Conservation (phyloP, 2,329 filamentous ascomycete species). For the Xylaria digitata region DNA sequence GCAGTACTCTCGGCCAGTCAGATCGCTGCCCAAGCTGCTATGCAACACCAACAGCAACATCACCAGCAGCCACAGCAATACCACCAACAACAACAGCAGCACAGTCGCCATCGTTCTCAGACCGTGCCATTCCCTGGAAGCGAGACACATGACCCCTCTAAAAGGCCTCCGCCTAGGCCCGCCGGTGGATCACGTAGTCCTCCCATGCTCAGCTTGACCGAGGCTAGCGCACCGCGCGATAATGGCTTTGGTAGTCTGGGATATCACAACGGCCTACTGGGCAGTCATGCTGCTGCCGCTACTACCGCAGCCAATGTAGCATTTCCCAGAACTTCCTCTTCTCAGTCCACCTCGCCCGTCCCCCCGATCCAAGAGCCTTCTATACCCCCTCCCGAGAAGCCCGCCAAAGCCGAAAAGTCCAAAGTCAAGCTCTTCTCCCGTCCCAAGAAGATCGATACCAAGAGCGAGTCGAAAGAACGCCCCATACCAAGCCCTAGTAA, state of each 20-base stretch:
- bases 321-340: constrained; percentile 72
- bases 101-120: constrained; percentile 76
- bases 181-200: constrained; percentile 66
- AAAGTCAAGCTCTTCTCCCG: constrained; percentile 86
- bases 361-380: constrained; percentile 51
- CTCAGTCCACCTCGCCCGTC: constrained; percentile 62
- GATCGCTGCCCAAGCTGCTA: constrained; percentile 82
- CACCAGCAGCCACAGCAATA: constrained; percentile 71
- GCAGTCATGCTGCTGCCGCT: constrained; percentile 71
- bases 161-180: constrained; percentile 52
- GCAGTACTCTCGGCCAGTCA: constrained; percentile 72
- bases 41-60: constrained; percentile 59
- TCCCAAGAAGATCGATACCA: constrained; percentile 79
- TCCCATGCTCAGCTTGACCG: constrained; percentile 71
- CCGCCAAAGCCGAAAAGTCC: constrained; percentile 72
- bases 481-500: constrained; percentile 79
- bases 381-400: constrained; percentile 65
- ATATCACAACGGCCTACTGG: constrained; percentile 71
- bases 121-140: constrained; percentile 71
- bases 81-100: constrained; percentile 57
- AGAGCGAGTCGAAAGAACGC: constrained; percentile 73
- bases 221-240: constrained; percentile 71
- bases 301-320: constrained; percentile 78
- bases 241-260: constrained; percentile 61
- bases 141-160: constrained; percentile 57